Conservation (phyloP, 2,329 filamentous ascomycete genomes). For the Fusarium xylarioides region DNA sequence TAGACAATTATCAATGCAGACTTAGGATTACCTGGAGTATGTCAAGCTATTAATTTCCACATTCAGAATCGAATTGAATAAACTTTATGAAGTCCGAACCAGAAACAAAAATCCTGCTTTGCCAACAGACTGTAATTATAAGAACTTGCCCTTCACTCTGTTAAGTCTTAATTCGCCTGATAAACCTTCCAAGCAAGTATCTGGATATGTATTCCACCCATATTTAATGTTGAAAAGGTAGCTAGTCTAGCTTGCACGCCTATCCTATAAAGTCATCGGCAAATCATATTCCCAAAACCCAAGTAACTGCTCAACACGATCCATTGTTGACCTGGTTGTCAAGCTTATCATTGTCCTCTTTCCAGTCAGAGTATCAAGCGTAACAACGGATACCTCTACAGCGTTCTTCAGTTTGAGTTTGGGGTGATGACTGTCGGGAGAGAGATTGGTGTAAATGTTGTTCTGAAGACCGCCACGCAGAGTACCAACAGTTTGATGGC, state of each 20-base stretch:
- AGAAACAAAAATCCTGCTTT: not conserved
- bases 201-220: rapidly evolving
- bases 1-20: too few relatives aligned
- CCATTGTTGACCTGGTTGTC: not conserved
- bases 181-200: not conserved
- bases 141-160: not conserved
- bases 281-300: not conserved
- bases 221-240: not conserved
- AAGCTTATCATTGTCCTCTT: slow-evolving; percentile 1
- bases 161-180: not conserved
- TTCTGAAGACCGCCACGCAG: rapidly evolving
- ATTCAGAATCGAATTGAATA: not conserved
- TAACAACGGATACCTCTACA: not conserved
- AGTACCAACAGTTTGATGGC: too few relatives aligned
- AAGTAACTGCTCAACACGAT: not conserved
- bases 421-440: not conserved
- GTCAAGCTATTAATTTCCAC: not conserved
- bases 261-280: rapidly evolving
- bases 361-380: not conserved
- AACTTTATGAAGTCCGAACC: not conserved
- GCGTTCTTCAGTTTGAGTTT: not conserved
- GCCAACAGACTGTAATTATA: not conserved
- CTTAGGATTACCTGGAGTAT: not conserved
- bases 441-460: not conserved
- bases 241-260: not conserved